Base-by-base conservation (phyloP, 2,329 filamentous ascomycete genomes). In the Aureobasidium sp. region DNA sequence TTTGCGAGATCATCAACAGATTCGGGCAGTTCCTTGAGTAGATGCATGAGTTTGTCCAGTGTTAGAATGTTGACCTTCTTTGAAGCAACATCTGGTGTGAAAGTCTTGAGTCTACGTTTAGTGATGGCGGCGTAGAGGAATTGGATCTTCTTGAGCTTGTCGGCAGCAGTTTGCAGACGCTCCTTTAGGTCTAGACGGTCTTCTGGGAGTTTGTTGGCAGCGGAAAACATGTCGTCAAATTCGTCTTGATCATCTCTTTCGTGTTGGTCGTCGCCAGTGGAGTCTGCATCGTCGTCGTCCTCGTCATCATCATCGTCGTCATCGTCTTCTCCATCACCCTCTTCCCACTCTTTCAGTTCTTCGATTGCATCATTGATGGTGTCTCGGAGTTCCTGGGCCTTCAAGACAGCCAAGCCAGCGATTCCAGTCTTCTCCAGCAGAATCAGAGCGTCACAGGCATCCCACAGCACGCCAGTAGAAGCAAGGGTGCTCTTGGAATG, bases 261-360 rank as follows among this genome's bases (percentile, higher is more conserved):
- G 2, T 74, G 72, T 8, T 69, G 71, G 41, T 75, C 73, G 73
- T 78, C 62, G 71, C 75, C 53, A n/a, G 71, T 69, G 39, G 74
- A 74, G 0, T 71, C 68, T 6, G 69, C 74, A 5, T 69, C 72
- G 41, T 75, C 56, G 13, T 72, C 70, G 37, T 75, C 56, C 15
- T 72, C 70, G 37, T 75, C 74, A 0, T 72, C 69, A 4, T 70
- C 74, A 39, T 73, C 73, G 5, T 68, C 70, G 1, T 68, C 66
- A 0, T 71, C 73, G 7, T 78, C 79, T 0, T 82, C 73, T 15
- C 82, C 78, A 0, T 71, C 73, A 8, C 77, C 79, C 0, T 82
- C 73, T n/a, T 82, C 78, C 91, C 92, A 97, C 68, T 93, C 90
- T 71, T 91, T 90, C 66, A 97, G 74, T 76, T 97, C 93, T 65